Evolutionary conservation across 352 stramenopile genomes (phyloP).

Genomic region (Pythium brachiatum): DNA sequence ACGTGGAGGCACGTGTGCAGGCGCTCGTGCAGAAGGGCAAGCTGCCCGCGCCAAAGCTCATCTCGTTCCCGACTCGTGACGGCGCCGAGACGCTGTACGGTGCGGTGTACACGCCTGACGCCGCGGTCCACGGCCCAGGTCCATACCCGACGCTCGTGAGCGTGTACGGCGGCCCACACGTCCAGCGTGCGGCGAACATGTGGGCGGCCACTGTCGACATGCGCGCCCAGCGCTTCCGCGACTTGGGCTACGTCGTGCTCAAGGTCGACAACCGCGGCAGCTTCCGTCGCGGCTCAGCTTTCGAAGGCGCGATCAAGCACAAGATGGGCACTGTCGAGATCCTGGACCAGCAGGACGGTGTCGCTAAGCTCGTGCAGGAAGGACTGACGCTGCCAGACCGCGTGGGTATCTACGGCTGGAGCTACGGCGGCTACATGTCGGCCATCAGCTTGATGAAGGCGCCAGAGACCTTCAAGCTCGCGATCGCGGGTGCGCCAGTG

Average conservation of each 20-base stretch:
- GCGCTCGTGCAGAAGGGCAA: slow-evolving; percentile 47
- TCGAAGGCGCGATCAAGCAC: slow-evolving; percentile 93
- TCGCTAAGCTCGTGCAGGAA: slow-evolving; percentile 76
- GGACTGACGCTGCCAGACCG: slow-evolving; percentile 86
- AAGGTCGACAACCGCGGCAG: slow-evolving; percentile 97
- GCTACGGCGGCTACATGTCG: slow-evolving; percentile 97
- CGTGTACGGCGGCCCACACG: slow-evolving; percentile 96
- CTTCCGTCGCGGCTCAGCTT: slow-evolving; percentile 88
- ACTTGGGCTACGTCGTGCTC: slow-evolving; percentile 94
- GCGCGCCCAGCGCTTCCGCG: slow-evolving; percentile 89
- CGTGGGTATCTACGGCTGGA: slow-evolving; percentile 97
- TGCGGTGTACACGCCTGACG: slow-evolving; percentile 92
- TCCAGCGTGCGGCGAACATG: slow-evolving; percentile 92
- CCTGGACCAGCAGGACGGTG: slow-evolving; percentile 80
- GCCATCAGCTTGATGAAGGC: slow-evolving; percentile 96
- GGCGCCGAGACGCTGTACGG: slow-evolving; percentile 85
- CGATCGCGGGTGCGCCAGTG: slow-evolving; percentile 94
- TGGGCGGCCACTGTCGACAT: slow-evolving; percentile 94
- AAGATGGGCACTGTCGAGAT: slow-evolving; percentile 92
- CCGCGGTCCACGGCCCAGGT: slow-evolving; percentile 75
- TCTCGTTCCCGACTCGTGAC: slow-evolving; percentile 84
- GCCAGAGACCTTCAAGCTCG: slow-evolving; percentile 94
- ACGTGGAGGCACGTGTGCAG: slow-evolving; percentile 58
- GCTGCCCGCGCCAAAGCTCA: slow-evolving; percentile 58
- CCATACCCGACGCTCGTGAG: slow-evolving; percentile 95